Percentiles rank a stretch among this genome's conserved stretches.
These are phyloP conservation scores for Paraphaeosphaeria minitans DNA, from an alignment of 2,329 filamentous ascomycete genomes.

Conservation along the genomic window DNA sequence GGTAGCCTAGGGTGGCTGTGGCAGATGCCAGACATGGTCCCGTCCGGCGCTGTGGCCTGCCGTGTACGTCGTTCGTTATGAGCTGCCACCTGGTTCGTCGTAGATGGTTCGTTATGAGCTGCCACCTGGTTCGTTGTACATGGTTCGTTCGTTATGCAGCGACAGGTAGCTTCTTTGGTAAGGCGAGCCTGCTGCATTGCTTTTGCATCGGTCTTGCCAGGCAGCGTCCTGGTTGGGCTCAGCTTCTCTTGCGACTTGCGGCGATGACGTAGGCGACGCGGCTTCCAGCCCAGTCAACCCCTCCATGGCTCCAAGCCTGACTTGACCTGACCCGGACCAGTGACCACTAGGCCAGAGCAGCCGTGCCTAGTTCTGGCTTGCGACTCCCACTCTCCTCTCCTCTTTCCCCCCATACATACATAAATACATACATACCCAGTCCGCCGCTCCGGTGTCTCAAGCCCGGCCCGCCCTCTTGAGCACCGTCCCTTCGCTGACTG, in stretches of 20 bases:
- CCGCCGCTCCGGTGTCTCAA: not conserved
- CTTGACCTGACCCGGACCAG: too few species aligned
- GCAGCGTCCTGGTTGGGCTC: conserved; percentile 9
- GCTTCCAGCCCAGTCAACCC: not conserved
- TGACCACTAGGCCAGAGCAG: conserved; percentile 5
- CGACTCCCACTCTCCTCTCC: conserved; percentile 4
- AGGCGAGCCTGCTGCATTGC: conserved; percentile 8
- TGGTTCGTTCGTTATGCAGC: too few species aligned
- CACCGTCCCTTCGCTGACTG: conserved; percentile 21
- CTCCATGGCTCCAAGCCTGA: conserved; percentile 12
- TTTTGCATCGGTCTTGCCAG: not conserved
- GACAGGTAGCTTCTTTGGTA: not conserved
- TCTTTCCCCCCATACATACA: conserved; percentile 1
- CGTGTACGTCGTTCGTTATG: too few species aligned
- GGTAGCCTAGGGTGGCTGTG: too few species aligned
- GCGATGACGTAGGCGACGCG: conserved; percentile 11
- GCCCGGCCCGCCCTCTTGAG: conserved; percentile 7
- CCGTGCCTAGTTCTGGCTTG: conserved; percentile 4
- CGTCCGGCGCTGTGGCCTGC: not conserved
- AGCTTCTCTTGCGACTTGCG: conserved; percentile 2
- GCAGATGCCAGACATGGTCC: not conserved
- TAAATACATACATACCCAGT: conserved; percentile 3
- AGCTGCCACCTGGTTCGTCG: too few species aligned
- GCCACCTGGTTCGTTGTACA: not conserved
- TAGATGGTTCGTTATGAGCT: too few species aligned